Conservation (phyloP, 441 rosid species). For the Manihot esculenta region DNA sequence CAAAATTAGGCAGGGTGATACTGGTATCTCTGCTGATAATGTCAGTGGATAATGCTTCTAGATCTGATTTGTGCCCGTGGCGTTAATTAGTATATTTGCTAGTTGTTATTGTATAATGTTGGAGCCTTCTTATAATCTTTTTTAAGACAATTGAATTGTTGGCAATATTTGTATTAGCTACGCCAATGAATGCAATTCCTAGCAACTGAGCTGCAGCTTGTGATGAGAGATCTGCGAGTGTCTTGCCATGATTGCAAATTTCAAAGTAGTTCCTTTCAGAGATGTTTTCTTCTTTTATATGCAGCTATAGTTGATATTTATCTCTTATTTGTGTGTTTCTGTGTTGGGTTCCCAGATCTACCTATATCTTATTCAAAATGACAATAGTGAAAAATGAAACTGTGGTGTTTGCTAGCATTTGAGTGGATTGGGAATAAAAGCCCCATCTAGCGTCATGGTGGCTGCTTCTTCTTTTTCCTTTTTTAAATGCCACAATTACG, state of each 20-base stretch:
- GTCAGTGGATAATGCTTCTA: constrained; percentile 43
- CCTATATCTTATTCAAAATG: no score
- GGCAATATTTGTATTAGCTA: constrained; percentile 24
- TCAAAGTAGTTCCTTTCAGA: neutral
- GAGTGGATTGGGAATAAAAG: no score
- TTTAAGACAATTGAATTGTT: constrained; percentile 28
- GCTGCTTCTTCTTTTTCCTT: no score
- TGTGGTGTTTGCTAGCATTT: no score
- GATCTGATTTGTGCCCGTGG: constrained; percentile 3
- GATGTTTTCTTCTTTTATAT: neutral
- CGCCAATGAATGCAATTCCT: neutral
- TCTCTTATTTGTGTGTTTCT: neutral
- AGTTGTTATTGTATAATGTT: constrained; percentile 35
- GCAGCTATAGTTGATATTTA: no score
- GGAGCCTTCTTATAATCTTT: constrained; percentile 20
- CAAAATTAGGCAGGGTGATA: constrained; percentile 49
- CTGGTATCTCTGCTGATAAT: constrained; percentile 56
- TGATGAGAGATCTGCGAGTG: neutral
- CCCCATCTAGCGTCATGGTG: no score
- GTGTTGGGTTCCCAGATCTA: neutral
- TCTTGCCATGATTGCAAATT: neutral
- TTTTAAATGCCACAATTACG: no score
- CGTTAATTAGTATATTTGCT: constrained; percentile 16
- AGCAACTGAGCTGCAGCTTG: neutral
- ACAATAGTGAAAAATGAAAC: no score